These are phyloP conservation scores for Drechslerella coelobrocha DNA, from an alignment of 2,329 filamentous ascomycete species.

Conservation along the genomic window DNA sequence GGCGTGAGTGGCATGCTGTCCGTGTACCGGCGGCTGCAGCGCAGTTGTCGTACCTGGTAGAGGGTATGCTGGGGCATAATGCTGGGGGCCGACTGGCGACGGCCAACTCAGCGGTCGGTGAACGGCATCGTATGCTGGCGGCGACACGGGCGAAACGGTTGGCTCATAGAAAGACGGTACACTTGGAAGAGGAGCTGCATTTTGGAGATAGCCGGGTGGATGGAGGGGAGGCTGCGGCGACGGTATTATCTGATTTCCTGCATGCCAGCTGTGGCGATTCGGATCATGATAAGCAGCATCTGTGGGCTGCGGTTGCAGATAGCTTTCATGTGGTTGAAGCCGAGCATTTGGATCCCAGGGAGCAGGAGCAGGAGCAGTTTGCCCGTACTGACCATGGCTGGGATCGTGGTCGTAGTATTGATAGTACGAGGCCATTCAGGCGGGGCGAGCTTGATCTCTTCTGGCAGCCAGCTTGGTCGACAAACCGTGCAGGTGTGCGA, in stretches of 20 bases:
- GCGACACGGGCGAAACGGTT: neutral
- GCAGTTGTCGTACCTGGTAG: neutral
- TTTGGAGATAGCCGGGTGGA: neutral
- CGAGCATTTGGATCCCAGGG: conserved; percentile 13
- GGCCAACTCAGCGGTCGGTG: conserved; percentile 44
- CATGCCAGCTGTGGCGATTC: conserved; percentile 16
- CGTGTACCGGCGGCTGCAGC: conserved; percentile 18
- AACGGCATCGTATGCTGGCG: neutral
- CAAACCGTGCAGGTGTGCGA: neutral
- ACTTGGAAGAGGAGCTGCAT: neutral
- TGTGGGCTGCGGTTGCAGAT: conserved; percentile 11
- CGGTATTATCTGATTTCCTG: neutral
- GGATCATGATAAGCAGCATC: neutral
- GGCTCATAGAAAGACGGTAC: neutral
- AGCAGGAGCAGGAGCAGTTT: neutral
- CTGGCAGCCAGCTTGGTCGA: neutral
- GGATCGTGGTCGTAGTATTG: conserved; percentile 10
- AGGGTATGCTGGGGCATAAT: conserved; percentile 6
- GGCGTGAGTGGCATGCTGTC: neutral
- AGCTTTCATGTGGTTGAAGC: neutral
- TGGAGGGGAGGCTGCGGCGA: neutral
- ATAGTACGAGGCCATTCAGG: conserved; percentile 17
- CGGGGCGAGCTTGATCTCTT: neutral
- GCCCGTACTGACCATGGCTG: conserved; percentile 8
- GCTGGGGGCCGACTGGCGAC: conserved; percentile 18